Evolutionary conservation across 495 filamentous ascomycete genomes (phyloP).

Genomic region (Aspergillus heteromorphus): DNA sequence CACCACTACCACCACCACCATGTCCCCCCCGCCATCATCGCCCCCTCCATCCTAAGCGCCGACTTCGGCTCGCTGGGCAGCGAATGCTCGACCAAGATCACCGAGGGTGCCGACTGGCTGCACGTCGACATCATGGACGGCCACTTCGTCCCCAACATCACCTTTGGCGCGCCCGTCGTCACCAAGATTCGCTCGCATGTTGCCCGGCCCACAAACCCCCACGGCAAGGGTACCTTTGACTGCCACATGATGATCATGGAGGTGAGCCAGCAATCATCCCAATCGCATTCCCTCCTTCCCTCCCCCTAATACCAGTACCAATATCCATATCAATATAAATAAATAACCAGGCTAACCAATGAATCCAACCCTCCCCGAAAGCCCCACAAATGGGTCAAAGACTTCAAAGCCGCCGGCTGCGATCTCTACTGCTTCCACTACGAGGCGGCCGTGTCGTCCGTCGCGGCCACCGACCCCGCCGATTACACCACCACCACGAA

Average conservation of each 20-base stretch:
- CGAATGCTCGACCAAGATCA: slow-evolving; percentile 79
- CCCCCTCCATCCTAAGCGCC: slow-evolving; percentile 93
- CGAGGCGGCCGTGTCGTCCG: slow-evolving; percentile 83
- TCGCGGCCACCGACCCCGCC: slow-evolving; percentile 74
- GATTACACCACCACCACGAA: slow-evolving; percentile 53
- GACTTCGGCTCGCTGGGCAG: slow-evolving; percentile 84
- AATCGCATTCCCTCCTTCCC: background rate
- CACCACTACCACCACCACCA: no score
- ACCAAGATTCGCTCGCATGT: slow-evolving; percentile 87
- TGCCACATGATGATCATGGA: slow-evolving; percentile 99
- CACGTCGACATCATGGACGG: slow-evolving; percentile 90
- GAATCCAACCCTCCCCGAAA: slow-evolving; percentile 24
- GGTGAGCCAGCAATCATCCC: slow-evolving; percentile 42
- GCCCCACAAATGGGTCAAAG: slow-evolving; percentile 97
- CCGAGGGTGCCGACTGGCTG: slow-evolving; percentile 74
- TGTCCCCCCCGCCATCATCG: slow-evolving; percentile 89
- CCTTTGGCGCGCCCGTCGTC: slow-evolving; percentile 90
- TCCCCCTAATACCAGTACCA: background rate
- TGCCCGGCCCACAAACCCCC: slow-evolving; percentile 48
- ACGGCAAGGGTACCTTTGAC: slow-evolving; percentile 87
- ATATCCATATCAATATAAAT: background rate
- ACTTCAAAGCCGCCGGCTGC: slow-evolving; percentile 89
- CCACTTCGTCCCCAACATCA: slow-evolving; percentile 98
- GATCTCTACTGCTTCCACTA: slow-evolving; percentile 99
- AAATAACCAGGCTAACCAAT: no score